These are phyloP conservation scores for Eucalyptus camaldulensis DNA, from an alignment of 345 rosid species.

Conservation along the genomic window DNA sequence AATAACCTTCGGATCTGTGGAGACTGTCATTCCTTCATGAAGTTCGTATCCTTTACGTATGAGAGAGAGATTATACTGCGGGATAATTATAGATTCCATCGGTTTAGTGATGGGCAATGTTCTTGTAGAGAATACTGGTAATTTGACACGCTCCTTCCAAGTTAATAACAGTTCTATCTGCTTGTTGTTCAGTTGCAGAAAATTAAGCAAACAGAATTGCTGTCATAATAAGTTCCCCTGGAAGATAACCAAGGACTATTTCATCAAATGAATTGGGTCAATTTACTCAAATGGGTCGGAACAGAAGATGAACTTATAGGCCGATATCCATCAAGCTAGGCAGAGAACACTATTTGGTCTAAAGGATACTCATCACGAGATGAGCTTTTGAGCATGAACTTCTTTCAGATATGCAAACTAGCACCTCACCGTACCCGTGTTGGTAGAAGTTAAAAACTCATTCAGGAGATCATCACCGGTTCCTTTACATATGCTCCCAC, in stretches of 20 bases:
- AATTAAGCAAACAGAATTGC: not conserved
- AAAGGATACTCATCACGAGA: not conserved
- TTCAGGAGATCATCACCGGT: not conserved
- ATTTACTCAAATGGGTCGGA: not conserved
- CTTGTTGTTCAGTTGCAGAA: not conserved
- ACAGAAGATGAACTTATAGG: not conserved
- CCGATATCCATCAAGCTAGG: not conserved
- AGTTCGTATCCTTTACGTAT: not conserved
- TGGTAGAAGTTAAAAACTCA: not conserved
- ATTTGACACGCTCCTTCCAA: not conserved
- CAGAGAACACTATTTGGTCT: not conserved
- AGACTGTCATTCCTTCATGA: slow-evolving; percentile 6
- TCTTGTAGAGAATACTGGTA: slow-evolving; percentile 10
- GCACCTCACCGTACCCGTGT: not conserved
- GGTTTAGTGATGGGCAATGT: slow-evolving; percentile 3
- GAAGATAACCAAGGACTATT: not conserved
- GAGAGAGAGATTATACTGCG: slow-evolving; percentile 1
- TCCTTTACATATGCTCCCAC: not conserved
- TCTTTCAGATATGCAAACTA: not conserved
- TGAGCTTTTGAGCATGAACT: not conserved
- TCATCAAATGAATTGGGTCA: not conserved
- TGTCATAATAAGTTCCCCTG: not conserved
- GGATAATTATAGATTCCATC: slow-evolving; percentile 6
- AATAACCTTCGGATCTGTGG: slow-evolving; percentile 5
- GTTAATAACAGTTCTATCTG: not conserved